Base-by-base conservation (phyloP, 768 basidiomycete genomes). In the Tubosaeta brunneosetosa region DNA sequence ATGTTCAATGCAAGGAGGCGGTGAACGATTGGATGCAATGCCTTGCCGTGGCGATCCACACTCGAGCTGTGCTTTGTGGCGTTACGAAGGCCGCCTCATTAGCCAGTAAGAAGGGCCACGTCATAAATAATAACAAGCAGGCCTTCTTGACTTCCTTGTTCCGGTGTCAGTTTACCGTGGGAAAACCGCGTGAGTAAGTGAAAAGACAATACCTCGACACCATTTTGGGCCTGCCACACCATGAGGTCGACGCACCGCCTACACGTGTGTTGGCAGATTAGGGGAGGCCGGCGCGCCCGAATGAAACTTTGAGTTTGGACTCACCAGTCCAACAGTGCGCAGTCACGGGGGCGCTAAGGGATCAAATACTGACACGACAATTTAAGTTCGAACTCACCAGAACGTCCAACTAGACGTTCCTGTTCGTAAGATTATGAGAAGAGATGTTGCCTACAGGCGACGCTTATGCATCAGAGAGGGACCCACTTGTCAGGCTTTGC, bases 1-100 rank as follows among this genome's bases (percentile, higher is more conserved):
- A 22, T 22, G 22, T 22, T 22, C 22, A 22, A 22, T 22, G 22
- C 22, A 1, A 22, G 22, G 29, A 40, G 38, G 34, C n/a, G 22
- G 38, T 13, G 26, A 49, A 22, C 50, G 36, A 49, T 45, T 49
- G 22, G 37, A 10, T 25, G 36, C 44, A 49, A 44, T 29, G 16
- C 41, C 13, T 6, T 13, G 13, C 25, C 7, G 45, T 32, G 37
- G 43, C 52, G 48, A 50, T 51, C 14, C 47, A 16, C 34, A 29
- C 10, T 25, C 31, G 46, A 52, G 61, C 55, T 33, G 53, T 51
- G 47, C 62, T 66, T 66, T 63, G 62, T 64, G 62, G 62, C 62
- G 59, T 52, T 48, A 50, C 51, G 54, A 42, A 44, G 47, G 12
- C 4, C 25, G 47, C 49, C 50, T 41, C 44, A 47, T 55, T 61